A percentile compares a stretch with the other conserved stretches of the same genome.
Conservation (phyloP, 257 asterid species). For the Lavandula angustifolia region DNA sequence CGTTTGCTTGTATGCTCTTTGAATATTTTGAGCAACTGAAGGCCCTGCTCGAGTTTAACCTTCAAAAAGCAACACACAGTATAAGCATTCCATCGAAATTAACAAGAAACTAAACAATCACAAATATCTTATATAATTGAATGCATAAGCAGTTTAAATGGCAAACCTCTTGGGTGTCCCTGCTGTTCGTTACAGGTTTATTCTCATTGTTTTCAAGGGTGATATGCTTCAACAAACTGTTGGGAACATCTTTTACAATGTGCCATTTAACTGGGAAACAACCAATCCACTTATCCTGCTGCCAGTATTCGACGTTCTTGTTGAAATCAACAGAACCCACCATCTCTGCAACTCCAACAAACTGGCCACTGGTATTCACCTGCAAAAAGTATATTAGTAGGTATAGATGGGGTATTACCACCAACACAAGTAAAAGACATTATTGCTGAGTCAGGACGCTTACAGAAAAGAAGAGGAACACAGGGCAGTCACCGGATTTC, state of each 20-base stretch:
- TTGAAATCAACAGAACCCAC: conserved; percentile 67
- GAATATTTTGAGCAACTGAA: conserved; percentile 59
- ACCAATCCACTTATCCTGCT: conserved; percentile 85
- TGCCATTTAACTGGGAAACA: conserved; percentile 55
- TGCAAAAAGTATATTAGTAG: conserved; percentile 10
- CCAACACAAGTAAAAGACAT: neutral
- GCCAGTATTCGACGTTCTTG: conserved; percentile 76
- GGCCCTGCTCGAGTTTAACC: conserved; percentile 59
- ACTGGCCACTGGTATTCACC: conserved; percentile 80
- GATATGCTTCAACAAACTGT: conserved; percentile 65
- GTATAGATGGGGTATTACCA: neutral
- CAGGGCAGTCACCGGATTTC: conserved; percentile 50
- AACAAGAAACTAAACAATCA: neutral
- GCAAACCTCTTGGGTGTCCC: conserved; percentile 74
- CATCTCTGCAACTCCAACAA: conserved; percentile 83
- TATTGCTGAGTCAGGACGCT: conserved; percentile 15
- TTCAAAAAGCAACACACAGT: conserved; percentile 9
- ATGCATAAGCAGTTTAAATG: neutral
- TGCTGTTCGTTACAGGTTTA: too few relatives aligned
- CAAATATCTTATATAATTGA: neutral
- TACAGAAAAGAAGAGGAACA: conserved; percentile 70
- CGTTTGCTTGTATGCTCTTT: conserved; percentile 55
- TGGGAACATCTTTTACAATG: conserved; percentile 73
- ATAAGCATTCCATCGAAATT: neutral
- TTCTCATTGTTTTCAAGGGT: conserved; percentile 53